A percentile compares a stretch with the other conserved stretches of the same genome.
These are phyloP conservation scores for Dimocarpus longan DNA, from an alignment of 345 rosid genomes.

Conservation along the genomic window DNA sequence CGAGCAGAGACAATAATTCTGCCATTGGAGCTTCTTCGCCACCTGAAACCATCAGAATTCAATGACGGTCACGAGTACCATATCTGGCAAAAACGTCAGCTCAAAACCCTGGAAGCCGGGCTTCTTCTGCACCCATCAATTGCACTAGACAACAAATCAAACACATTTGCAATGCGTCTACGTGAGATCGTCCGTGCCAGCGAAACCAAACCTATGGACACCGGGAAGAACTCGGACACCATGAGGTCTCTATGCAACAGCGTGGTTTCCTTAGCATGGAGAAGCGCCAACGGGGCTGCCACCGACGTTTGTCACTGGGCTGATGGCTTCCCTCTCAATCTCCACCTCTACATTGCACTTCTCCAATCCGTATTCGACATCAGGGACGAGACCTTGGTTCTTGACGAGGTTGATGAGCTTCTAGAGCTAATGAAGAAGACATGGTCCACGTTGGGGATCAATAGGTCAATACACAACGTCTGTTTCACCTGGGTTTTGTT, in stretches of 20 bases:
- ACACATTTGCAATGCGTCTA: slow-evolving; percentile 52
- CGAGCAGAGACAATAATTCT: slow-evolving; percentile 84
- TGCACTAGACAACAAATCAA: slow-evolving; percentile 69
- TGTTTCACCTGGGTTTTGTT: slow-evolving; percentile 92
- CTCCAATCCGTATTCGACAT: slow-evolving; percentile 74
- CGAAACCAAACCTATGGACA: slow-evolving; percentile 57
- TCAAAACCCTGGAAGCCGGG: slow-evolving; percentile 75
- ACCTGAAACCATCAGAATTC: slow-evolving; percentile 78
- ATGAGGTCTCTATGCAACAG: slow-evolving; percentile 67
- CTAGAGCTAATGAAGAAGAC: slow-evolving; percentile 88
- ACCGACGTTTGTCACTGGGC: slow-evolving; percentile 94
- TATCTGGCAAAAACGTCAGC: slow-evolving; percentile 81
- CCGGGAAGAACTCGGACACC: slow-evolving; percentile 68
- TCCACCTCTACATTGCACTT: slow-evolving; percentile 62
- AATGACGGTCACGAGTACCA: slow-evolving; percentile 71
- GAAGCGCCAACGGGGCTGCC: slow-evolving; percentile 58
- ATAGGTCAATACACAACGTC: slow-evolving; percentile 61
- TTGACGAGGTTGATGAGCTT: slow-evolving; percentile 91
- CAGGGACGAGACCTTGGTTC: slow-evolving; percentile 77
- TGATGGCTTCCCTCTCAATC: slow-evolving; percentile 84
- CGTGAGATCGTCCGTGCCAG: slow-evolving; percentile 57
- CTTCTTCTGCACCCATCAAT: slow-evolving; percentile 73
- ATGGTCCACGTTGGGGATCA: slow-evolving; percentile 84
- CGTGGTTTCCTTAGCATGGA: slow-evolving; percentile 75
- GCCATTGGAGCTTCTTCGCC: slow-evolving; percentile 88